Conservation (phyloP, 768 basidiomycete species). For the Termitomyces sp. region DNA sequence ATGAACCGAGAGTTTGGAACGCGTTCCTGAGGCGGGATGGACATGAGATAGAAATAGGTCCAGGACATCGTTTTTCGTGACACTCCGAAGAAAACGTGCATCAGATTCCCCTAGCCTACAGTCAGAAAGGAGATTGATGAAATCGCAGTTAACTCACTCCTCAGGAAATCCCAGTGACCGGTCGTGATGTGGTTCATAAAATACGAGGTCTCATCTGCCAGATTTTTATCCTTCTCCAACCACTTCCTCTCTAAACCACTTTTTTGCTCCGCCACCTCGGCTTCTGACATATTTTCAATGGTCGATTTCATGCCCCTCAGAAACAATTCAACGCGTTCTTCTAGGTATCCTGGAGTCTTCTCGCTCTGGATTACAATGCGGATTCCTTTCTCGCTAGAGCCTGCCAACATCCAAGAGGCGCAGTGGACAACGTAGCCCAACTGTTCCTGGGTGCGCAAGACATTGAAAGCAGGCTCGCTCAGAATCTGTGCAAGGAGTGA, state of each 20-base stretch:
- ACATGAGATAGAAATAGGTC: conserved; percentile 63
- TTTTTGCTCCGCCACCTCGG: conserved; percentile 77
- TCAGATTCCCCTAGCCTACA: conserved; percentile 62
- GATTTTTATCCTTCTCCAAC: conserved; percentile 84
- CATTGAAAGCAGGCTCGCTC: conserved; percentile 87
- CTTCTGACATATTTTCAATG: conserved; percentile 63
- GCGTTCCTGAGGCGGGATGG: conserved; percentile 60
- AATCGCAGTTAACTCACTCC: conserved; percentile 47
- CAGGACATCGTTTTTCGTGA: conserved; percentile 74
- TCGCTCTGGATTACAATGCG: conserved; percentile 89
- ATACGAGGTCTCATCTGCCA: conserved; percentile 69
- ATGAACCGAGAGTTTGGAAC: conserved; percentile 84
- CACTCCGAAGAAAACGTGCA: conserved; percentile 50
- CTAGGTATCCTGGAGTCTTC: conserved; percentile 71
- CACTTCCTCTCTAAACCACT: conserved; percentile 71
- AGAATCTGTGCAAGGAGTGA: conserved; percentile 79
- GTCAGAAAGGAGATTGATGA: conserved; percentile 2
- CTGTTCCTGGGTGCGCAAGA: conserved; percentile 90
- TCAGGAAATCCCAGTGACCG: conserved; percentile 82
- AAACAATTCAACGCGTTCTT: conserved; percentile 86
- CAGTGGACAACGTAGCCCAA: conserved; percentile 88
- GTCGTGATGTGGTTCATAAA: conserved; percentile 69
- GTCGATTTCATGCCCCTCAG: conserved; percentile 64
- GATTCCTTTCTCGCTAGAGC: conserved; percentile 69
- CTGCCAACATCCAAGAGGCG: conserved; percentile 47